A percentile compares a stretch with the other conserved stretches of the same genome.
These are phyloP conservation scores for Pseudognaphalium luteoalbum DNA, from an alignment of 129 eudicot genomes.

Conservation along the genomic window DNA sequence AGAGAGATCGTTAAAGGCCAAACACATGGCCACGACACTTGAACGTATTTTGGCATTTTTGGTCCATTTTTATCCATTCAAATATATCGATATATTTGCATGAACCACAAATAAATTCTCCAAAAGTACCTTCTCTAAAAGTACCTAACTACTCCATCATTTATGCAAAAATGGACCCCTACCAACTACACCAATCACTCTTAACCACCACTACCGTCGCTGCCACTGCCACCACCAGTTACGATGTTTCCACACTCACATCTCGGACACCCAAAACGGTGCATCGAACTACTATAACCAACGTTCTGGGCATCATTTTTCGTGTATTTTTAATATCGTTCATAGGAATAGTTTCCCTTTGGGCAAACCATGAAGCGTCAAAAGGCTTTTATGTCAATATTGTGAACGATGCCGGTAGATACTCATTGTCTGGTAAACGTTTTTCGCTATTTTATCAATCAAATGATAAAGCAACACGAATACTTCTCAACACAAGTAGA, in stretches of 20 bases:
- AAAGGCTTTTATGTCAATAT: constrained; percentile 56
- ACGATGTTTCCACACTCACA: background rate
- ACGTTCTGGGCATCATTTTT: constrained; percentile 22
- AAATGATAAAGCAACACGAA: constrained; percentile 58
- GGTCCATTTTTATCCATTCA: constrained; percentile 10
- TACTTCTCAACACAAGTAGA: constrained; percentile 42
- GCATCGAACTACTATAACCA: constrained; percentile 10
- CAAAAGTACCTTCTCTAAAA: background rate
- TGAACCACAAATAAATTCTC: background rate
- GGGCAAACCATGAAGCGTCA: constrained; percentile 72
- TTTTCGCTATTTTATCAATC: constrained; percentile 57
- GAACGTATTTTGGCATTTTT: background rate
- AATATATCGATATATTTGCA: background rate
- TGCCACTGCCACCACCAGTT: background rate
- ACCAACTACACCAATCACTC: constrained; percentile 31
- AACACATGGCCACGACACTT: constrained; percentile 13
- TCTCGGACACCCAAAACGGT: background rate
- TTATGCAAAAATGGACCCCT: constrained; percentile 23
- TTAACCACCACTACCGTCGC: constrained; percentile 23
- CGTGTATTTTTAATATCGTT: constrained; percentile 40
- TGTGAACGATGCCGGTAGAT: constrained; percentile 42
- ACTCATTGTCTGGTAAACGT: constrained; percentile 33
- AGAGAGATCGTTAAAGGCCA: background rate
- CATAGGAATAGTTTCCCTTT: constrained; percentile 42
- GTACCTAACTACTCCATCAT: background rate